Evolutionary conservation across 257 asterid genomes (phyloP).

Genomic region (Salvia rosmarinus): DNA sequence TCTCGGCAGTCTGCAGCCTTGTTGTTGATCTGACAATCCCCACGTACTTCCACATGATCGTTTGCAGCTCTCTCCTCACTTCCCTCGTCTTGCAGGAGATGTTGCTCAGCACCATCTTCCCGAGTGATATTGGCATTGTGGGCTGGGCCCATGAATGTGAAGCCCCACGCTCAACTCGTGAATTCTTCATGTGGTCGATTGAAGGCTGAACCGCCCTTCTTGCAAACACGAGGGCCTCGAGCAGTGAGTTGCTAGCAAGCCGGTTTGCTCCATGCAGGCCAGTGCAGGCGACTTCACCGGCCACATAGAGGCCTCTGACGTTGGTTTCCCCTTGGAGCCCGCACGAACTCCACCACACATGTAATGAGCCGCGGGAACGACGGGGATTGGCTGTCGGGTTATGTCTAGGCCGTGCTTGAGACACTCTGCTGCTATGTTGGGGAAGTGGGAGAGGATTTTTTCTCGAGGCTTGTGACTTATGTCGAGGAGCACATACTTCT

Average conservation of each 20-base stretch:
- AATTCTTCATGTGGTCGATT: slow-evolving; percentile 57
- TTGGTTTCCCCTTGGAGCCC: slow-evolving; percentile 95
- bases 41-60: slow-evolving; percentile 87
- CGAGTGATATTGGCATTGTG: slow-evolving; percentile 56
- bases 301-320: slow-evolving; percentile 79
- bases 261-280: slow-evolving; percentile 97
- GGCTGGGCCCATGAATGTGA: slow-evolving; percentile 71
- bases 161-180: slow-evolving; percentile 43
- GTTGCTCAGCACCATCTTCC: slow-evolving; percentile 38
- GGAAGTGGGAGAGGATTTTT: slow-evolving; percentile 81
- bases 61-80: slow-evolving; percentile 72
- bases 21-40: slow-evolving; percentile 85
- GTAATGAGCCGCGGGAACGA: slow-evolving; percentile 98
- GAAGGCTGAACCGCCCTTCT: slow-evolving; percentile 91
- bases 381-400: slow-evolving; percentile 84
- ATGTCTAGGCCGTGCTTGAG: slow-evolving; percentile 86
- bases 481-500: slow-evolving; percentile 88
- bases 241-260: slow-evolving; percentile 91
- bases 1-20: slow-evolving; percentile 74
- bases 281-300: slow-evolving; percentile 98
- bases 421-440: slow-evolving; percentile 93
- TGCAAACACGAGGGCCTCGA: slow-evolving; percentile 95
- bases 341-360: slow-evolving; percentile 99
- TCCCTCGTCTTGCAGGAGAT: slow-evolving; percentile 58
- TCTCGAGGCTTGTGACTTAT: slow-evolving; percentile 78